Percentiles rank a stretch among this genome's conserved stretches.
These are phyloP conservation scores for Aspergillus nanangensis DNA, from an alignment of 495 filamentous ascomycete species.

Conservation along the genomic window DNA sequence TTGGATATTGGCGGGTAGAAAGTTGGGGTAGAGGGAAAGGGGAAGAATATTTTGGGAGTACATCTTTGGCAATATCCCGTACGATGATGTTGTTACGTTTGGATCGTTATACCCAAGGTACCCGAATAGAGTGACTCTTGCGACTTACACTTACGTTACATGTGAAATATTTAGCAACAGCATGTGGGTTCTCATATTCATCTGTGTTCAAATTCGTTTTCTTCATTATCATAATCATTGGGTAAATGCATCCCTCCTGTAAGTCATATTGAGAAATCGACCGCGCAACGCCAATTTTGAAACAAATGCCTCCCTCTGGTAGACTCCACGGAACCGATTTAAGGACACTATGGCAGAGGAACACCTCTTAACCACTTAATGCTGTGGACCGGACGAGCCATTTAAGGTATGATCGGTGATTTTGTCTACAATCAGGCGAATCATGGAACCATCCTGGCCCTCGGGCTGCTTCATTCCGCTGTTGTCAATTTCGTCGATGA, in stretches of 20 bases:
- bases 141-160: too few relatives aligned
- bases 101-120: slow-evolving; percentile 9
- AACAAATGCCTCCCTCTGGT: too few relatives aligned
- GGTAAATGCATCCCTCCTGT: background rate
- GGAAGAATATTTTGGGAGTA: background rate
- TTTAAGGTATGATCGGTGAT: slow-evolving; percentile 38
- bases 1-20: background rate
- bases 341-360: background rate
- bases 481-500: slow-evolving; percentile 65
- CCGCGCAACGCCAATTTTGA: background rate
- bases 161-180: too few relatives aligned
- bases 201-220: background rate
- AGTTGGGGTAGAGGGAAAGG: background rate
- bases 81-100: background rate
- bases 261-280: background rate
- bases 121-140: slow-evolving; percentile 1
- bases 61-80: too few relatives aligned
- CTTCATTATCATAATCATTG: background rate
- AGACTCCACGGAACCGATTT: too few relatives aligned
- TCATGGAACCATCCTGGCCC: slow-evolving; percentile 28
- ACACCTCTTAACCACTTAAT: too few relatives aligned
- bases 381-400: slow-evolving; percentile 15
- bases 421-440: slow-evolving; percentile 42
- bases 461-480: slow-evolving; percentile 34
- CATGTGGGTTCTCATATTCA: too few relatives aligned